Evolutionary conservation across 768 basidiomycete genomes (phyloP).

Genomic region (Leccinum subtestaceum): DNA sequence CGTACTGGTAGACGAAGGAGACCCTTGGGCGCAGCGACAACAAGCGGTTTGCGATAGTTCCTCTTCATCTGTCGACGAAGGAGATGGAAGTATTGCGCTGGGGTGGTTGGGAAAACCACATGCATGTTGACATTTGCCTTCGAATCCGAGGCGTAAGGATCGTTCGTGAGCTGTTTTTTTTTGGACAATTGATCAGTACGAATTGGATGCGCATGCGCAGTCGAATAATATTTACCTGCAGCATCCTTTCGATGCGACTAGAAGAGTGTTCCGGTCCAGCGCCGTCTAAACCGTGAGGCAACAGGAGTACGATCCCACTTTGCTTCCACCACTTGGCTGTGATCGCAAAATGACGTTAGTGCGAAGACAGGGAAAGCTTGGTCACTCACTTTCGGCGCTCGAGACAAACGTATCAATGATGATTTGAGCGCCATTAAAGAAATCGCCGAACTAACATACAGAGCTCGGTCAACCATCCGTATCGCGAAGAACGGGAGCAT

Average conservation of each 20-base stretch:
- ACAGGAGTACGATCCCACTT: slow-evolving; percentile 79
- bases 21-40: slow-evolving; percentile 84
- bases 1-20: slow-evolving; percentile 72
- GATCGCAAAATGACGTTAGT: neutral
- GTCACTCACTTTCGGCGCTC: slow-evolving; percentile 71
- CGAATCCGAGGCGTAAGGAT: slow-evolving; percentile 41
- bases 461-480: neutral
- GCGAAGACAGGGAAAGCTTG: no score
- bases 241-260: slow-evolving; percentile 81
- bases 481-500: neutral
- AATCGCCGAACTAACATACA: slow-evolving; percentile 75
- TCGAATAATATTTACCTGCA: slow-evolving; percentile 55
- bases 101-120: slow-evolving; percentile 81
- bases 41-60: slow-evolving; percentile 83
- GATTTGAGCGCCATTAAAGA: slow-evolving; percentile 86
- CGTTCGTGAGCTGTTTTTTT: slow-evolving; percentile 68
- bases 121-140: slow-evolving; percentile 73
- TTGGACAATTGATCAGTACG: neutral
- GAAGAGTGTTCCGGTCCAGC: slow-evolving; percentile 95
- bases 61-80: slow-evolving; percentile 82
- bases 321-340: slow-evolving; percentile 92
- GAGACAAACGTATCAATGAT: slow-evolving; percentile 88
- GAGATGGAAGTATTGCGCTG: slow-evolving; percentile 91
- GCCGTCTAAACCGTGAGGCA: slow-evolving; percentile 90
- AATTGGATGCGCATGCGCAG: neutral